Evolutionary conservation across 2,329 filamentous ascomycete species (phyloP), one percentile per base, ranked within the genome.

Genomic region (Botryotinia calthae): DNA sequence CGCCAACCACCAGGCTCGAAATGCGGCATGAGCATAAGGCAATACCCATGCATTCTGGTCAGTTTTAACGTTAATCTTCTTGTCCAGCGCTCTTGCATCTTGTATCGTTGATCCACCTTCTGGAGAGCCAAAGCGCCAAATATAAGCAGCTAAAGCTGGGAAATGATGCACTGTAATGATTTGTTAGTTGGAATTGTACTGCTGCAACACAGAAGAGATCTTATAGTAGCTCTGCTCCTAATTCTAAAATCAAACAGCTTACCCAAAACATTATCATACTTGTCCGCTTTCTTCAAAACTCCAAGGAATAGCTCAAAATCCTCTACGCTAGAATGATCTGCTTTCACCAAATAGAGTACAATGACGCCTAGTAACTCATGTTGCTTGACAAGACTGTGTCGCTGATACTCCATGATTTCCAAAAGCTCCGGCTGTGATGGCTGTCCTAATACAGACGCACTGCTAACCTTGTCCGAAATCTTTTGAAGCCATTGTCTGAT

Each of bases 291-390:
- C 77, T 90, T 92, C 71, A 97, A 83, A 4, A 87, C 85, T 56
- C 86, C 85, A 59, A 98, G 82, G 58, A 98, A 88, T 9, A 88
- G 84, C 61, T 89, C 86, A 77, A 97, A 95, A 79, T 98, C 94
- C 51, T 89, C 85, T 8, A 88, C 83, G 62, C 87, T 88, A 3
- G 90, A 91, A 77, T 92, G 91, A 71, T 90, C 89, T 76, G 89
- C 91, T 78, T 95, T 93, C 74, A 97, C 88, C 71, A 96, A 88
- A 74, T 92, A 90, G 74, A 90, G 90, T 69, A 97, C 84, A 70
- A 97, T 92, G n/a, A 94, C 87, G 20, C 91, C 91, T 25, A 99
- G 85, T 25, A 92, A 89, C 80, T 99, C 95, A 80, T 99, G 97
- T 81, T 99, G 95, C 79, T 93, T 91, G 34, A 91, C 89, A 69